Percentiles rank a stretch among this genome's conserved stretches.
phyloP scores from a whole-genome alignment of 2,329 filamentous ascomycete species.

The Huntiella omanensis region DNA sequence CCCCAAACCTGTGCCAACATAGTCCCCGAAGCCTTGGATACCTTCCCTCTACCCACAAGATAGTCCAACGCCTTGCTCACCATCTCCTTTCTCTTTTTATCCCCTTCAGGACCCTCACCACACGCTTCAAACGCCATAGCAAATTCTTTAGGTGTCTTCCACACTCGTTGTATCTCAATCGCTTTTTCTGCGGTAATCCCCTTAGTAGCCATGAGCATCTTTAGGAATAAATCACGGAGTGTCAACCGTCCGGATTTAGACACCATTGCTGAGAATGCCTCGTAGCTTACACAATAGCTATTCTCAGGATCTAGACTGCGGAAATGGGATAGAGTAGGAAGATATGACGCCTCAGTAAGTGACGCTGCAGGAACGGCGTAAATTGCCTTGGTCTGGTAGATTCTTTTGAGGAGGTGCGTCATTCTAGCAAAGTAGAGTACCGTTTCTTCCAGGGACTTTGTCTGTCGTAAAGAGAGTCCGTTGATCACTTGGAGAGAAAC shows the following conservation, averaged over 20 bases:
- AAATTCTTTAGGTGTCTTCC: conserved; percentile 54
- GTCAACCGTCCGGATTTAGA: conserved; percentile 61
- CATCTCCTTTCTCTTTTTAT: conserved; percentile 38
- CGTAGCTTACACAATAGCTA: conserved; percentile 47
- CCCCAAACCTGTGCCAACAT: conserved; percentile 60
- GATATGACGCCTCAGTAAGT: conserved; percentile 46
- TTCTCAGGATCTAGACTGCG: conserved; percentile 28
- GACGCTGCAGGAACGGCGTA: conserved; percentile 45
- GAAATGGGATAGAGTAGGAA: conserved; percentile 42
- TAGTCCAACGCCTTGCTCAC: conserved; percentile 36
- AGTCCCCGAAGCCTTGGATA: conserved; percentile 44
- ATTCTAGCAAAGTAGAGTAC: conserved; percentile 57
- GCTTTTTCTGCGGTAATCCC: conserved; percentile 63
- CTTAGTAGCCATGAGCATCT: conserved; percentile 70
- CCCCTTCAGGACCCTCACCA: conserved; percentile 20
- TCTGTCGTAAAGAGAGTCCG: conserved; percentile 62
- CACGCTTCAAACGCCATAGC: conserved; percentile 48
- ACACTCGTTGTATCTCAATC: conserved; percentile 59
- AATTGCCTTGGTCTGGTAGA: conserved; percentile 41
- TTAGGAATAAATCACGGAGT: conserved; percentile 55
- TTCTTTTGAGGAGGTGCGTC: conserved; percentile 46
- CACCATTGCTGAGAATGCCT: conserved; percentile 50
- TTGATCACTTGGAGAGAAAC: conserved; percentile 62
- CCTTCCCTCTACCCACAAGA: conserved; percentile 48
- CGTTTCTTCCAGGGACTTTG: conserved; percentile 56